Base-by-base conservation (phyloP, 805 yeast species). In the Scheffersomyces stipitis region DNA sequence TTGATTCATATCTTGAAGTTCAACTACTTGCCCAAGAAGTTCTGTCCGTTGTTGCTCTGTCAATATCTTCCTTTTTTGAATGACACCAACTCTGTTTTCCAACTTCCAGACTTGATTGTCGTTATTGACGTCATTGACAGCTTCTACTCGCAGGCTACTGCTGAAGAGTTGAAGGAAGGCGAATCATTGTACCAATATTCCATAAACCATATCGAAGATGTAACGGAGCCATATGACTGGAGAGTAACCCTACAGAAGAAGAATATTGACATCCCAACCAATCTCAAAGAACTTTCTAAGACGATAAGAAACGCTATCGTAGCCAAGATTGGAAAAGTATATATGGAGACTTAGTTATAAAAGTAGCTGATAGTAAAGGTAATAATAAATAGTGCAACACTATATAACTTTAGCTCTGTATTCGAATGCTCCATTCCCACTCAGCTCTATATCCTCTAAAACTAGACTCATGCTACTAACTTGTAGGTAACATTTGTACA, bases 1-100 rank as follows among this genome's bases (percentile, higher is more conserved):
- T 71, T 81, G 51, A 66, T 66, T 31, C 81, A 78, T 47, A 51
- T 81, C 37, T 48, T 69, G 36, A 59, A 64, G 36, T 68, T 67
- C 48, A 59, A 52, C 30, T 63, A 62, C 45, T 47, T 69, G 41
- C 85, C 84, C 7, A 59, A 59, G 26, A 71, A 71, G 47, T 72
- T 70, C 45, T 61, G 64, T 37, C 76, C 80, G 7, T 60, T 77
- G 13, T 60, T 80, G 28, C 48, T 79, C 12, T 51, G 75, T n/a
- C 76, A 78, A 38, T 47, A 76, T 12, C 46, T 65, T 31, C 78
- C 79, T 13, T 68, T 69, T 52, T 65, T 65, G 26, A 18, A 34
- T 10, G 36, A 38, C 17, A 20, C 28, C 5, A 28, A 30, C 10
- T 41, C 36, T 18, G 35, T 34, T 30, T 51, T 56, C 29, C 48